Base-by-base conservation (phyloP, 805 yeast species). In the Saturnispora hagleri region DNA sequence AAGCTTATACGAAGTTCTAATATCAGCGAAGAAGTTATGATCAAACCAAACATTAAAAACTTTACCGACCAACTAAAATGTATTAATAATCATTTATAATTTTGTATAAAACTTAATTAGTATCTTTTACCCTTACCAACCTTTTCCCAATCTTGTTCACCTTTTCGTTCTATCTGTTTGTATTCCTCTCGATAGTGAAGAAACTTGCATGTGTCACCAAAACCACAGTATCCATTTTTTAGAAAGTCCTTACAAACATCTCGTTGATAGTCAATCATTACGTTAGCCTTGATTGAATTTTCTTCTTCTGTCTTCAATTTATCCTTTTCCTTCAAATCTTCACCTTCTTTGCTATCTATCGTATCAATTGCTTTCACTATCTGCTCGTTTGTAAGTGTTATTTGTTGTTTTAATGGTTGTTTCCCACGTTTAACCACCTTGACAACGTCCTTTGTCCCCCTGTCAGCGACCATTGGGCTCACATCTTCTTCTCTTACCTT, bases 181-280 rank as follows among this genome's bases (percentile, higher is more conserved):
- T 82, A 85, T 61, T 88, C 96, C 58, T 88, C 97, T 66, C 99
- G 70, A 15, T 87, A 79, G 64, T 93, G 99, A 35, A 91, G 65
- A 65, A 93, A 93, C 69, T 93, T 93, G 71, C 99, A 93, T 35
- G 93, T 84, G 60, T 93, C 99, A 8, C 99, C 99, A 64, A 84
- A 93, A 5, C 97, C 97, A 73, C 99, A 93, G 63, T 81, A 90
- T 0, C 99, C 99, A 0, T 95, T 90, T 58, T 84, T 86, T 53
- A 81, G 77, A 66, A 77, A 93, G 66, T 93, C 98, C 62, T 91
- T 93, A 64, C 99, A 93, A 2, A 93, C 83, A 62, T 93, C 97
- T 1, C 95, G 90, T 63, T 88, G 96, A 62, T 83, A 93, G 62
- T 93, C 99, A 38, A 85, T 75, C 2, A 82, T 71, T 0, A 87